Conservation (phyloP, 371 early-diverging fungal genomes). For the Pancytospora philotis region DNA sequence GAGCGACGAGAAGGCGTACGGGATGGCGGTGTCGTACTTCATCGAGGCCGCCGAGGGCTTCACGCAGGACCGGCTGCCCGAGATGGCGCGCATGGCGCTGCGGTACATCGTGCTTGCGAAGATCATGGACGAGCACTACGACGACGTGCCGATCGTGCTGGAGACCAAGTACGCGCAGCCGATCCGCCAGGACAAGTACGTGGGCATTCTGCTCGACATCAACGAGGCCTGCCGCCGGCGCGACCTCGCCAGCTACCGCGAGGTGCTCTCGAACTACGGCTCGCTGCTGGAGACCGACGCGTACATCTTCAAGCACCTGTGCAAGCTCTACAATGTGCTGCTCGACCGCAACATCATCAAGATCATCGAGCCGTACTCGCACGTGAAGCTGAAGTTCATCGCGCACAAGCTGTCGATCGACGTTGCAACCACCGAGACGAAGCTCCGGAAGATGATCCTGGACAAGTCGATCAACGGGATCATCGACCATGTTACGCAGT, state of each 20-base stretch:
- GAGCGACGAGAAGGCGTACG: constrained; percentile 57
- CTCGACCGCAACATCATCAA: constrained; percentile 60
- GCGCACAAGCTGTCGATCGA: constrained; percentile 44
- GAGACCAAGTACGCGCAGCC: constrained; percentile 36
- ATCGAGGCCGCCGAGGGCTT: constrained; percentile 59
- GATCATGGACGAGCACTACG: constrained; percentile 46
- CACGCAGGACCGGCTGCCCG: constrained; percentile 35
- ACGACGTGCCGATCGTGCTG: constrained; percentile 47
- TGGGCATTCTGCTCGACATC: constrained; percentile 48
- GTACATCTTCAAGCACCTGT: constrained; percentile 55
- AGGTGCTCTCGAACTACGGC: constrained; percentile 37
- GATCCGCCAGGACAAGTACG: constrained; percentile 28
- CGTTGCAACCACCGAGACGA: constrained; percentile 54
- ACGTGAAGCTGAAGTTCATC: constrained; percentile 54
- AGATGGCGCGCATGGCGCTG: constrained; percentile 34
- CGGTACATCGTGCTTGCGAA: constrained; percentile 57
- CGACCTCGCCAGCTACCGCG: constrained; percentile 47
- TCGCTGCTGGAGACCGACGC: constrained; percentile 37
- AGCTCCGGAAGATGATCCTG: constrained; percentile 59
- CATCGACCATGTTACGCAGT: constrained; percentile 54
- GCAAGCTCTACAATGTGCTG: constrained; percentile 51
- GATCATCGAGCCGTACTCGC: constrained; percentile 60
- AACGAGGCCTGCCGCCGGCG: constrained; percentile 37
- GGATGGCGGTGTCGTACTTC: constrained; percentile 56
- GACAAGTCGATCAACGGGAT: constrained; percentile 57